Percentiles rank a stretch among this genome's conserved stretches.
Conservation (phyloP, 2,329 filamentous ascomycete species). For the Fonsecaea monophora region DNA sequence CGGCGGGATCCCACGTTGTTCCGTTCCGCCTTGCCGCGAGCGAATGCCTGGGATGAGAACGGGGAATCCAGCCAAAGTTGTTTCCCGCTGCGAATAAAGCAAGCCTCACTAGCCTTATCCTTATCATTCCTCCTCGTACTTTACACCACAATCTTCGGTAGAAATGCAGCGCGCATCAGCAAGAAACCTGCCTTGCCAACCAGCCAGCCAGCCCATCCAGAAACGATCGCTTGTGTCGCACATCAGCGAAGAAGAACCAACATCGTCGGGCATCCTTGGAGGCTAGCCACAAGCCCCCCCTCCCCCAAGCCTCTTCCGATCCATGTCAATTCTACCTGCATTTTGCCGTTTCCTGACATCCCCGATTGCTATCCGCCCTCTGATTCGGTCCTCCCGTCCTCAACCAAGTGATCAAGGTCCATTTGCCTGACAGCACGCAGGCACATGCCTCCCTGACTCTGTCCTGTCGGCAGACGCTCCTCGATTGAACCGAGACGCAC, state of each 20-base stretch:
- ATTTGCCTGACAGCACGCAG: constrained; percentile 30
- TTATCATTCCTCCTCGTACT: constrained; percentile 22
- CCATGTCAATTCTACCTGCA: constrained; percentile 34
- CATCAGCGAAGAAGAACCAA: constrained; percentile 18
- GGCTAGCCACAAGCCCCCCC: constrained; percentile 28
- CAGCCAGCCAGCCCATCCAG: constrained; percentile 11
- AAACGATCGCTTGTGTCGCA: constrained; percentile 19
- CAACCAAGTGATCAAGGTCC: constrained; percentile 21
- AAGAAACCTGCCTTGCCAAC: neutral
- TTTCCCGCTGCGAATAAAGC: neutral
- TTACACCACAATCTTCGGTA: constrained; percentile 13
- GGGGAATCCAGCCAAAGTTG: neutral
- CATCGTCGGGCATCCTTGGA: constrained; percentile 36
- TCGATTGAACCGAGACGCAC: constrained; percentile 22
- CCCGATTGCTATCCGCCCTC: constrained; percentile 33
- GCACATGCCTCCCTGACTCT: constrained; percentile 36
- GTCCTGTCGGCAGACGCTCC: constrained; percentile 29
- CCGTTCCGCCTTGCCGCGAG: constrained; percentile 31
- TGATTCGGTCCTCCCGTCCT: constrained; percentile 33
- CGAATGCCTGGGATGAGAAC: constrained; percentile 1
- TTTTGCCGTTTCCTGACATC: constrained; percentile 23
- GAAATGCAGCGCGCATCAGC: constrained; percentile 12
- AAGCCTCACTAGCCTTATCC: constrained; percentile 31
- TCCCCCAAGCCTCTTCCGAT: constrained; percentile 31
- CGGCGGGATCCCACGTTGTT: constrained; percentile 37